These are phyloP conservation scores for Rossbeevera mucosa DNA, from an alignment of 768 basidiomycete genomes.

Conservation along the genomic window DNA sequence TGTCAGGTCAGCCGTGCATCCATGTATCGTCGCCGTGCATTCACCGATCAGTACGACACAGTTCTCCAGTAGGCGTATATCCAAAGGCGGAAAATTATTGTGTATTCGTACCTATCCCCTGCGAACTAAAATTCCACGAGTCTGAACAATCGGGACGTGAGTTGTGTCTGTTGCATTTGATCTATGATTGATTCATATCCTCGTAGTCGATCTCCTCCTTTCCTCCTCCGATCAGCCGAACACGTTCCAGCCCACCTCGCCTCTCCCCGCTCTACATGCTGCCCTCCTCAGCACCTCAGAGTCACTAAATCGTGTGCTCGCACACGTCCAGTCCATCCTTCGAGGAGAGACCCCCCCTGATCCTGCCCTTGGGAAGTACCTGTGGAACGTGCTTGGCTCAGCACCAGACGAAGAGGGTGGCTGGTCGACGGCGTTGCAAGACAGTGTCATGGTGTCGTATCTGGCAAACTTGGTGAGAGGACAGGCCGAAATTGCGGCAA, in stretches of 20 bases:
- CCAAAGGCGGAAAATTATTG: constrained; percentile 95
- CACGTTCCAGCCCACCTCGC: constrained; percentile 42
- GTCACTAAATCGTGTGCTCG: constrained; percentile 82
- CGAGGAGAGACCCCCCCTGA: constrained; percentile 77
- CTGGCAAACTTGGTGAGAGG: constrained; percentile 89
- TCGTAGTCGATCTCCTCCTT: constrained; percentile 75
- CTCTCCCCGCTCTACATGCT: constrained; percentile 46
- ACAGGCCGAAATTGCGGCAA: constrained; percentile 87
- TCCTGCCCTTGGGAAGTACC: constrained; percentile 81
- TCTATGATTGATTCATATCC: constrained; percentile 4
- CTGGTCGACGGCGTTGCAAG: constrained; percentile 80
- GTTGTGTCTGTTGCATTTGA: constrained; percentile 27
- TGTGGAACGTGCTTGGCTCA: constrained; percentile 81
- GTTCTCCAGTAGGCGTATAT: constrained; percentile 82
- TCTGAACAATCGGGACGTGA: constrained; percentile 82
- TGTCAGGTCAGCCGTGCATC: constrained; percentile 55
- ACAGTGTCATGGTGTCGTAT: constrained; percentile 93
- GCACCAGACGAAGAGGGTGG: constrained; percentile 68
- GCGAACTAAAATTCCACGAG: constrained; percentile 76
- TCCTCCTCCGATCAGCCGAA: constrained; percentile 40
- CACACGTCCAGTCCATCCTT: constrained; percentile 78
- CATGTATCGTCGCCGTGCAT: constrained; percentile 4
- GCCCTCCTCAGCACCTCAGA: constrained; percentile 64
- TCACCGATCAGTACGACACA: constrained; percentile 26
- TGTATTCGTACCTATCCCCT: constrained; percentile 90